Base-by-base conservation (phyloP, 2,329 filamentous ascomycete species). In the Colletotrichum echinochloae region DNA sequence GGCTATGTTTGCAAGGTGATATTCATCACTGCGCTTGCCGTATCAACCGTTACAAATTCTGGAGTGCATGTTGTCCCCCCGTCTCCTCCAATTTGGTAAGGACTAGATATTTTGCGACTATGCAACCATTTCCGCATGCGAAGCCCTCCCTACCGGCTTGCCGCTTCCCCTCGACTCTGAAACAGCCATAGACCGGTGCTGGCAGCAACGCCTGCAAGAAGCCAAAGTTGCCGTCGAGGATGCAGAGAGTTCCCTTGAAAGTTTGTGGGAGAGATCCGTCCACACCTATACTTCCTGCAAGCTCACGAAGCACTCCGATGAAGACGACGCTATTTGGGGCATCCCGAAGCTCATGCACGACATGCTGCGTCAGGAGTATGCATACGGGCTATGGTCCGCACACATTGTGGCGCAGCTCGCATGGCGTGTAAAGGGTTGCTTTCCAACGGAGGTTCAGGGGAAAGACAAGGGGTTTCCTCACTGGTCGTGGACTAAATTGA, bases 31-130 rank as follows among this genome's bases (percentile, higher is more conserved):
- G n/a, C n/a, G n/a, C n/a, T n/a, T n/a, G n/a, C n/a, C n/a, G n/a
- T 46, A 55, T 59, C 14, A 16, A 33, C 9, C 30, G n/a, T n/a
- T n/a, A n/a, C n/a, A n/a, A 4, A 5, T 1, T 23, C 1, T 1
- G 60, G 61, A 69, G 35, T 60, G 75, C 0, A 74, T 75, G 67
- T 69, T 77, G 16, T 70, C 75, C 1, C 74, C 73, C 1, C 70
- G 75, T 2, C 62, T 75, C 3, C 51, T 77, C 1, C 75, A 77
- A 39, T 77, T 75, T 49, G 61, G 70, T 0, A 8, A 26, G 0
- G 5, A 18, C 1, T 74, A 77, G 23, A 60, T 76, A 0, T 74
- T 76, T 65, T 76, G 75, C 74, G 73, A 77, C 52, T 77, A 75
- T 23, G 72, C 73, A 14, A 74, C 67, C 11, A 18, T 67, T 18